Conservation (phyloP, 75 land plant species). For the Cunninghamia lanceolata region DNA sequence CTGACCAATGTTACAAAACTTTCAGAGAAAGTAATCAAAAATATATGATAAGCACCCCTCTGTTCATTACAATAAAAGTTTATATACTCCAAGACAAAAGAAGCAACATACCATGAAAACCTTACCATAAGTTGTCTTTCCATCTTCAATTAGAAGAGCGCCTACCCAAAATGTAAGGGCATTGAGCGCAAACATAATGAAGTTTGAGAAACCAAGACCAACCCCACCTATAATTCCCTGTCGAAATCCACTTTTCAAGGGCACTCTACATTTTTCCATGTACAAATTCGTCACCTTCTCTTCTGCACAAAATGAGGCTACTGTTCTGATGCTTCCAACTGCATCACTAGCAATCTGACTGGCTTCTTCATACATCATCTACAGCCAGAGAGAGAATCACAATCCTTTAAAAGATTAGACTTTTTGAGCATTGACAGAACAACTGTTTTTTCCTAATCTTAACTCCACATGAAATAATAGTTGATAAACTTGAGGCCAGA, state of each 20-base stretch:
- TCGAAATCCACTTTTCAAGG: constrained; percentile 39
- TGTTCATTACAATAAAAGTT: too few species aligned
- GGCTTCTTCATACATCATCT: constrained; percentile 60
- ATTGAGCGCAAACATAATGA: constrained; percentile 40
- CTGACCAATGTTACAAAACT: too few species aligned
- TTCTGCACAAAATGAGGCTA: constrained; percentile 64
- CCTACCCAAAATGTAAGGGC: constrained; percentile 53
- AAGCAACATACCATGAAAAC: constrained; percentile 48
- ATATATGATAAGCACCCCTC: too few species aligned
- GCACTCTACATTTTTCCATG: constrained; percentile 35
- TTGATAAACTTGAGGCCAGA: too few species aligned
- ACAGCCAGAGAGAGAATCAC: not conserved
- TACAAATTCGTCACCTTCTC: constrained; percentile 48
- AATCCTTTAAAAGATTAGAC: too few species aligned
- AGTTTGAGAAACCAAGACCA: constrained; percentile 47
- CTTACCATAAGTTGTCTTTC: constrained; percentile 26
- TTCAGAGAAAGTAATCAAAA: too few species aligned
- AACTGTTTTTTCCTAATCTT: too few species aligned
- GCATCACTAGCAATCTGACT: constrained; percentile 71
- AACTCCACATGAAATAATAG: too few species aligned
- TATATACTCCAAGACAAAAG: not conserved
- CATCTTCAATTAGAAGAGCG: constrained; percentile 30
- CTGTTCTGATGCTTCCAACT: constrained; percentile 61
- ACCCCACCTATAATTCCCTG: constrained; percentile 56
- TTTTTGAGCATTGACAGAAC: too few species aligned